A percentile compares a stretch with the other conserved stretches of the same genome.
These are phyloP conservation scores for Aspergillus melleus DNA, from an alignment of 2,329 filamentous ascomycete genomes.

Conservation along the genomic window DNA sequence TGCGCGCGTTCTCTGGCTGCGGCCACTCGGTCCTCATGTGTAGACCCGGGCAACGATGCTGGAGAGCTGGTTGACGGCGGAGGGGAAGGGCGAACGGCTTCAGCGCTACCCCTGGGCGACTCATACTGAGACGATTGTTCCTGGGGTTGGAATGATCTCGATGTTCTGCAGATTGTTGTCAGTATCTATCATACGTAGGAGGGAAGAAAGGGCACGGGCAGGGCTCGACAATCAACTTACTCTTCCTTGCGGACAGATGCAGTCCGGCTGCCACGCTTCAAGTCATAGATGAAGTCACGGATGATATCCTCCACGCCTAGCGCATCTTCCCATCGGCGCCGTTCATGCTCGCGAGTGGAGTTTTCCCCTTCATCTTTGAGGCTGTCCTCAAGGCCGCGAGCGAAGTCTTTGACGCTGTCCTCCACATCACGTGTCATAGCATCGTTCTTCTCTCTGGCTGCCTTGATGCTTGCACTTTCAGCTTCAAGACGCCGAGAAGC, in stretches of 20 bases:
- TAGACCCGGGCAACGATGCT: slow-evolving; percentile 81
- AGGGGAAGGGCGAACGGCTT: slow-evolving; percentile 40
- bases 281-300: slow-evolving; percentile 95
- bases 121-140: slow-evolving; percentile 56
- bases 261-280: slow-evolving; percentile 82
- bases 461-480: slow-evolving; percentile 76
- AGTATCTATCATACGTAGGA: background rate
- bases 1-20: slow-evolving; percentile 98
- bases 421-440: slow-evolving; percentile 96
- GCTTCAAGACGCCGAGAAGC: slow-evolving; percentile 85
- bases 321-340: slow-evolving; percentile 90
- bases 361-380: slow-evolving; percentile 78
- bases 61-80: slow-evolving; percentile 55
- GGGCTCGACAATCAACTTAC: slow-evolving; percentile 33
- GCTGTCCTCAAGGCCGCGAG: slow-evolving; percentile 78
- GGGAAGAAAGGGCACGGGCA: background rate
- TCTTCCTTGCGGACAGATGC: slow-evolving; percentile 67
- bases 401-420: slow-evolving; percentile 89
- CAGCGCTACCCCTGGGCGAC: slow-evolving; percentile 46
- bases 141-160: slow-evolving; percentile 52
- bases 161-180: slow-evolving; percentile 37
- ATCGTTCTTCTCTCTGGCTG: slow-evolving; percentile 91
- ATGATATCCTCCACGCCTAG: slow-evolving; percentile 96
- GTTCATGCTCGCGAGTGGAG: slow-evolving; percentile 82
- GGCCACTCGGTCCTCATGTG: slow-evolving; percentile 87